Percentiles rank a stretch among this genome's conserved stretches.
These are phyloP conservation scores for Astraeus odoratus DNA, from an alignment of 768 basidiomycete genomes.

Conservation along the genomic window DNA sequence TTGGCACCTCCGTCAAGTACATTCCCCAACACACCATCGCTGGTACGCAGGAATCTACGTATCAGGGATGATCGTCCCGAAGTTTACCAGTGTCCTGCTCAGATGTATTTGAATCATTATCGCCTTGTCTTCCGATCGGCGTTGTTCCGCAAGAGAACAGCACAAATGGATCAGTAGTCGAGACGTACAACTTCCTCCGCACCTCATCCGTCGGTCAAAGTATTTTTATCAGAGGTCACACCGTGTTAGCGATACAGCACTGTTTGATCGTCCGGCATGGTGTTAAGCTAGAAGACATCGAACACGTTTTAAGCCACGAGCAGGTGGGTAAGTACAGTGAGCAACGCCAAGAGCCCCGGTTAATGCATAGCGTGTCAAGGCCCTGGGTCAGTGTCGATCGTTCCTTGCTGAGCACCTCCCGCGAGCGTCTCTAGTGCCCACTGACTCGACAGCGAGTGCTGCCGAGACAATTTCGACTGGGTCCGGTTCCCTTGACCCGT, in stretches of 20 bases:
- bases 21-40: slow-evolving; percentile 33
- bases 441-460: slow-evolving; percentile 69
- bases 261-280: slow-evolving; percentile 61
- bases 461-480: slow-evolving; percentile 36
- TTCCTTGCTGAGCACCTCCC: slow-evolving; percentile 55
- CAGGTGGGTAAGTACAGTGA: slow-evolving; percentile 54
- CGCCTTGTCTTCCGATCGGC: slow-evolving; percentile 38
- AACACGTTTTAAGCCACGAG: slow-evolving; percentile 67
- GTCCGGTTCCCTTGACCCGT: slow-evolving; percentile 33
- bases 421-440: slow-evolving; percentile 42
- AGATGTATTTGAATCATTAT: slow-evolving; percentile 58
- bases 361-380: slow-evolving; percentile 35
- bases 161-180: slow-evolving; percentile 64
- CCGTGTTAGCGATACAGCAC: slow-evolving; percentile 56
- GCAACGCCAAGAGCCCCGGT: no score
- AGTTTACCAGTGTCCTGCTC: slow-evolving; percentile 1
- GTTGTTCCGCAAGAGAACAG: slow-evolving; percentile 81
- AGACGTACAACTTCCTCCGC: slow-evolving; percentile 66
- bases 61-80: background rate
- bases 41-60: slow-evolving; percentile 23
- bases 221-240: slow-evolving; percentile 54
- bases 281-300: slow-evolving; percentile 46
- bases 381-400: slow-evolving; percentile 68
- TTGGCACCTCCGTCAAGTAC: slow-evolving; percentile 41
- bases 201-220: slow-evolving; percentile 28